Conservation (phyloP, 768 basidiomycete genomes). For the Lentinula sp. region DNA sequence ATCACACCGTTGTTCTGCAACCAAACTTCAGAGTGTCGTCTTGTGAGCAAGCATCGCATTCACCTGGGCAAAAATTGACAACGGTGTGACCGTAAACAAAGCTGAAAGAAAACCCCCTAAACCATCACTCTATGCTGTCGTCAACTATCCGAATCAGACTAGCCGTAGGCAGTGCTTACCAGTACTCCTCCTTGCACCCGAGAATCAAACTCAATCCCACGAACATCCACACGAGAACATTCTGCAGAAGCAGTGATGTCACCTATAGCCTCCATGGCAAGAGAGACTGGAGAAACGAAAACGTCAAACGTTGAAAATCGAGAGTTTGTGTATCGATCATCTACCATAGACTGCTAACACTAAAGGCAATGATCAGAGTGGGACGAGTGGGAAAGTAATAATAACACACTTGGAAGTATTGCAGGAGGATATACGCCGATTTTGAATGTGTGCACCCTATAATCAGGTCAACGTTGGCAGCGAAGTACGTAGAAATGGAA, state of each 20-base stretch:
- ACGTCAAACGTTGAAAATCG: not conserved
- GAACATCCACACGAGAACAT: slow-evolving; percentile 68
- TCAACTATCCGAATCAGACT: slow-evolving; percentile 33
- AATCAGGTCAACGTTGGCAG: not conserved
- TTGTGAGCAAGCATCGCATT: not conserved
- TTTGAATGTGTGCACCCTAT: slow-evolving; percentile 71
- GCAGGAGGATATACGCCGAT: slow-evolving; percentile 72
- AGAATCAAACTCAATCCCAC: slow-evolving; percentile 72
- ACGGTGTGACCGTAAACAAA: slow-evolving; percentile 74
- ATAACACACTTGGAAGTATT: slow-evolving; percentile 25
- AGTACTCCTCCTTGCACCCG: slow-evolving; percentile 81
- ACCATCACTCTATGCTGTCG: slow-evolving; percentile 57
- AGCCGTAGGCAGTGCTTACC: slow-evolving; percentile 25
- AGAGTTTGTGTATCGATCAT: not conserved
- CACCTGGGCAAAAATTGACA: slow-evolving; percentile 72
- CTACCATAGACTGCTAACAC: slow-evolving; percentile 31
- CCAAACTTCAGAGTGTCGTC: not conserved
- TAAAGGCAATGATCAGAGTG: not conserved
- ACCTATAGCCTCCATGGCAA: slow-evolving; percentile 81
- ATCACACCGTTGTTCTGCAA: slow-evolving; percentile 74
- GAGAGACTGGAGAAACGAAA: slow-evolving; percentile 39
- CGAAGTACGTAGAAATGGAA: not conserved
- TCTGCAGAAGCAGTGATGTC: slow-evolving; percentile 82
- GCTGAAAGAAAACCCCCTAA: slow-evolving; percentile 75
- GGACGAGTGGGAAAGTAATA: no score